A percentile compares a stretch with the other conserved stretches of the same genome.
Conservation (phyloP, 1,139 yeast species). For the Geotrichum restrictum region DNA sequence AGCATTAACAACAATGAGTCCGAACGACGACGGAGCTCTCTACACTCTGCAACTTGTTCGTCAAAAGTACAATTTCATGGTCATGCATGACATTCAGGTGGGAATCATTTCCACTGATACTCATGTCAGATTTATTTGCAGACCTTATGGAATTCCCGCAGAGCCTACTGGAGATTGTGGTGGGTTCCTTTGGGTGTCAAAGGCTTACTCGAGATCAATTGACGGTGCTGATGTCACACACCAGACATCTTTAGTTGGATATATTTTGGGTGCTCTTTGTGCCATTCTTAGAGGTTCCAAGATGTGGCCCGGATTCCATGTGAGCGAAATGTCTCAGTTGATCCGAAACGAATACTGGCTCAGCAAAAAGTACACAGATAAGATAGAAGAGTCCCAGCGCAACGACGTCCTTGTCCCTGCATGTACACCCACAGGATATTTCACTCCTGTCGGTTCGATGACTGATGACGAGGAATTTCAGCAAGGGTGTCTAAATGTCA, state of each 20-base stretch:
- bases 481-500: too few species aligned
- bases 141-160: constrained; percentile 4
- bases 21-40: not conserved
- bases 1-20: not conserved
- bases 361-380: too few species aligned
- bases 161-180: constrained; percentile 15
- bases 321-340: not conserved
- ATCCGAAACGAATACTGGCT: not conserved
- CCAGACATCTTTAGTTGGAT: constrained; percentile 17
- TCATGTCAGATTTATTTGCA: constrained; percentile 17
- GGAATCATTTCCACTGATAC: constrained; percentile 20
- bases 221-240: not conserved
- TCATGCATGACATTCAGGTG: constrained; percentile 16
- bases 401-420: too few species aligned
- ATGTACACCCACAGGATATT: too few species aligned
- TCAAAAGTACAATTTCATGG: constrained; percentile 19
- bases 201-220: constrained; percentile 10
- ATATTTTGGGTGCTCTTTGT: constrained; percentile 11
- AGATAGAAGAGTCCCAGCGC: too few species aligned
- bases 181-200: constrained; percentile 16
- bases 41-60: constrained; percentile 16
- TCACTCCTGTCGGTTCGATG: too few species aligned
- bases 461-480: too few species aligned
- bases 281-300: constrained; percentile 11
- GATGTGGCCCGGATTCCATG: not conserved